Base-by-base conservation (phyloP, 257 asterid genomes). In the Penstemon eatonii region DNA sequence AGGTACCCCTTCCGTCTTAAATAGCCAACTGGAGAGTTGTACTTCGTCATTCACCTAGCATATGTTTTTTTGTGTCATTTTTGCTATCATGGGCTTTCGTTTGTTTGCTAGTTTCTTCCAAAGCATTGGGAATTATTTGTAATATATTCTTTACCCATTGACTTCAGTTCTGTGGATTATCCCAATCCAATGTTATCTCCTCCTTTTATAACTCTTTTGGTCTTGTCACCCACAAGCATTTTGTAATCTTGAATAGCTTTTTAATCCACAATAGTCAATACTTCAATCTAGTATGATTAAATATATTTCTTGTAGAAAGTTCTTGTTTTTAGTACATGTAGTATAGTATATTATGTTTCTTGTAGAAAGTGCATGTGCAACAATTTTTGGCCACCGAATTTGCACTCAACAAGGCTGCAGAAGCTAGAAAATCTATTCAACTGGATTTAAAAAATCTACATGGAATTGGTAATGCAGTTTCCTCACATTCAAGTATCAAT, bases 351-450 rank as follows among this genome's bases (percentile, higher is more conserved):
- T 53, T 12, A 11, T 39, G 11, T 72, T 54, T 80, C 61, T 44
- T 70, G 7, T 85, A 94, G 99, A 94, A 94, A 85, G 97, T 96
- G 70, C 99, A 94, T 68, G 96, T 94, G 70, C 97, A 91, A 74
- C 99, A 94, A 83, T 94, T 94, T 81, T 77, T 94, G 84, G 96
- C 96, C 49, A 91, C 99, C 10, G 99, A 94, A 91, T 97, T 89
- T 81, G 89, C 95, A 46, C 89, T 94, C 68, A 94, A 94, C 84
- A 89, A 87, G 86, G 99, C 98, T 65, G 83, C 96, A 61, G 99
- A 94, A 86, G 96, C 99, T 66, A 89, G 86, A 82, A 89, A 89
- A 59, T 64, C 75, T 89, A 89, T 85, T 67, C 90, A 86, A 68
- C 80, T 78, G 43, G 96, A 91, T 78, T 75, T 94, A 73, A 87